Conservation (phyloP, 2,329 filamentous ascomycete species). For the Pestalotiopsis sp. region DNA sequence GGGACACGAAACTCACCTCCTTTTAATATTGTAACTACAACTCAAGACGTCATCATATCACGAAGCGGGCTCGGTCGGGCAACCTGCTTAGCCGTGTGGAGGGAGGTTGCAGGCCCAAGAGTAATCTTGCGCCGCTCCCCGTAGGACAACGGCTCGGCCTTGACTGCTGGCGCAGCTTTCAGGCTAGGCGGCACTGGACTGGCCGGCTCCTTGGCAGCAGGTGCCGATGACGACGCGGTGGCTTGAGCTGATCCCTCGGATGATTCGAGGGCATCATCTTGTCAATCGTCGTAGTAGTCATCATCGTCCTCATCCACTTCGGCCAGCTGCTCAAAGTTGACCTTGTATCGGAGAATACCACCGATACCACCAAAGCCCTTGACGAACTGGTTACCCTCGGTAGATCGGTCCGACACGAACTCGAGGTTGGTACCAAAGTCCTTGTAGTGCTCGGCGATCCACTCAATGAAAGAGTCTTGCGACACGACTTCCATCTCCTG, state of each 20-base stretch:
- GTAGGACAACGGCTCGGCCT: conserved; percentile 34
- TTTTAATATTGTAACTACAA: conserved; percentile 31
- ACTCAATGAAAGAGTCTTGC: conserved; percentile 94
- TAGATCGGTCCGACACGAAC: conserved; percentile 96
- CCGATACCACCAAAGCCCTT: conserved; percentile 99
- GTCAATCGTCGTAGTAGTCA: conserved; percentile 78
- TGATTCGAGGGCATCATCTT: conserved; percentile 67
- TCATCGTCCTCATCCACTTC: conserved; percentile 89
- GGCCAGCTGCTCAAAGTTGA: conserved; percentile 99
- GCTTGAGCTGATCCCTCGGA: conserved; percentile 84
- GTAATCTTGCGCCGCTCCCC: conserved; percentile 51
- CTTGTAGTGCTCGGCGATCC: conserved; percentile 98
- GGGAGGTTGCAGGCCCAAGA: conserved; percentile 46
- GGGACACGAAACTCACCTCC: conserved; percentile 26
- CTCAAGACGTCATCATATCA: conserved; percentile 65
- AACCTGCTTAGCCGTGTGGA: conserved; percentile 50
- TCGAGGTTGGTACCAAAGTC: conserved; percentile 95
- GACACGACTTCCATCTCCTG: conserved; percentile 96
- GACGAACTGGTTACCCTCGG: conserved; percentile 99
- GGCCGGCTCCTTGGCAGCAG: conserved; percentile 38
- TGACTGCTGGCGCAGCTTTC: conserved; percentile 21
- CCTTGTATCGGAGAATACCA: conserved; percentile 96
- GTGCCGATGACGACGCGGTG: conserved; percentile 42
- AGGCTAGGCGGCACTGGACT: conserved; percentile 44
- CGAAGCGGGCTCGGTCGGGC: conserved; percentile 69